Conservation (phyloP, 164 flowering plant species). For the Kalanchoe fedtschenkoi region DNA sequence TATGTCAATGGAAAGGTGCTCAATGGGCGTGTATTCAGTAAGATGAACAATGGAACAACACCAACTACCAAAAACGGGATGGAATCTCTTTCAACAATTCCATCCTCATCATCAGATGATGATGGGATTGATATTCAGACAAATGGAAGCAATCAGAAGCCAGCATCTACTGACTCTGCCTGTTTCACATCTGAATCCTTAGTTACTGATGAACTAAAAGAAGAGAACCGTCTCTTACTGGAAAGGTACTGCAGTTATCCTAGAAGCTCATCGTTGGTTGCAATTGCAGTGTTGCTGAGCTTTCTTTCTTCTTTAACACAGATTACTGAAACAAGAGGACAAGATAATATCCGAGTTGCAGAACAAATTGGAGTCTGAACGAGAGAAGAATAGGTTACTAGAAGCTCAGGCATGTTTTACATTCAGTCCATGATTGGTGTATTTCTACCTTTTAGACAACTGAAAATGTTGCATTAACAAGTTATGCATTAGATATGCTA, state of each 20-base stretch:
- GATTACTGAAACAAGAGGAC: conserved; percentile 38
- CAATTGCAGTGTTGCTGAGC: not conserved
- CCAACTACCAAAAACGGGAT: conserved; percentile 13
- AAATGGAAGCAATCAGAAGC: not conserved
- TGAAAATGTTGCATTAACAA: not conserved
- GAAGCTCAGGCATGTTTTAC: conserved; percentile 37
- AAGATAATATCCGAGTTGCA: conserved; percentile 13
- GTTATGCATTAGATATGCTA: not conserved
- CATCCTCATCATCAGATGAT: conserved; percentile 19
- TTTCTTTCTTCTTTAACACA: conserved; percentile 12
- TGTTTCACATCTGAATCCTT: not conserved
- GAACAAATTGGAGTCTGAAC: conserved; percentile 14
- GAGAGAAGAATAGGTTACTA: conserved; percentile 33
- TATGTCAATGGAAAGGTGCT: conserved; percentile 14
- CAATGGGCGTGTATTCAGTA: no score
- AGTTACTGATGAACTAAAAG: conserved; percentile 26
- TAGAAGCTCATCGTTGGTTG: not conserved
- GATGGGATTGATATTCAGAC: conserved; percentile 1
- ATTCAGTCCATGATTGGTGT: not conserved
- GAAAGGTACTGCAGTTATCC: conserved; percentile 29
- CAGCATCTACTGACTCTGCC: not conserved
- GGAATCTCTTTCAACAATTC: conserved; percentile 15
- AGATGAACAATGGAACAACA: conserved; percentile 8
- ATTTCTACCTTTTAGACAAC: not conserved
- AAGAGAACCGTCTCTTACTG: conserved; percentile 38